Conservation (phyloP, 23 red algal genomes). For the Gracilaria vermiculophylla region DNA sequence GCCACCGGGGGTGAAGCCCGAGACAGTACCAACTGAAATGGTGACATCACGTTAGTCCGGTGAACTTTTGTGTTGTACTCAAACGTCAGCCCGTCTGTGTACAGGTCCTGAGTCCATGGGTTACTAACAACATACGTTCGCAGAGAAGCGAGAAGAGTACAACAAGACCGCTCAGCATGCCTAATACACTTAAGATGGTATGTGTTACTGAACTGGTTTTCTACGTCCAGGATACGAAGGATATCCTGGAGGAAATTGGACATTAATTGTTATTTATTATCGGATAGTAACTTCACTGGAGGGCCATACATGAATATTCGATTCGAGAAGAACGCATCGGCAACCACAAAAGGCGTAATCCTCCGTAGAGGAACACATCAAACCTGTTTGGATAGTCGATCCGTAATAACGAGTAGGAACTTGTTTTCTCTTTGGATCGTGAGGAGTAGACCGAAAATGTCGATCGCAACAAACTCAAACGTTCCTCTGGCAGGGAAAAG, state of each 20-base stretch:
- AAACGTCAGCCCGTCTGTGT: not conserved
- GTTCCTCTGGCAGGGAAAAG: too few relatives aligned
- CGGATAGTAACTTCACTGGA: not conserved
- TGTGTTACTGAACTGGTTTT: not conserved
- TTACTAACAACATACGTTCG: too few relatives aligned
- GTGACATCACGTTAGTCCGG: not conserved
- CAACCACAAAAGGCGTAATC: not conserved
- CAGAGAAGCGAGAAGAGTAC: not conserved
- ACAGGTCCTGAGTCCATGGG: not conserved
- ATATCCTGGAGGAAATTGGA: constrained; percentile 4
- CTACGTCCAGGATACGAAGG: not conserved
- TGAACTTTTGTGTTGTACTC: not conserved
- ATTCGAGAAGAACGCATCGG: not conserved
- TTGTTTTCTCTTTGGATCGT: not conserved
- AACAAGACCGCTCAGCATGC: not conserved
- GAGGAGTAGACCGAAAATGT: not conserved
- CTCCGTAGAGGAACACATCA: not conserved
- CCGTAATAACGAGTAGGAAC: constrained; percentile 10
- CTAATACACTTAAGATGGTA: not conserved
- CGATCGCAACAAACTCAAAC: not conserved
- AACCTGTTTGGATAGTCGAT: constrained; percentile 34
- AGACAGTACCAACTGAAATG: constrained; percentile 12
- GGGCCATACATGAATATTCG: not conserved
- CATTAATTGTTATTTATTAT: not conserved
- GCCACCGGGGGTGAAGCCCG: too few relatives aligned